Percentiles rank a stretch among this genome's conserved stretches.
These are phyloP conservation scores for Globisporangium emineosum DNA, from an alignment of 352 stramenopile genomes.

Conservation along the genomic window DNA sequence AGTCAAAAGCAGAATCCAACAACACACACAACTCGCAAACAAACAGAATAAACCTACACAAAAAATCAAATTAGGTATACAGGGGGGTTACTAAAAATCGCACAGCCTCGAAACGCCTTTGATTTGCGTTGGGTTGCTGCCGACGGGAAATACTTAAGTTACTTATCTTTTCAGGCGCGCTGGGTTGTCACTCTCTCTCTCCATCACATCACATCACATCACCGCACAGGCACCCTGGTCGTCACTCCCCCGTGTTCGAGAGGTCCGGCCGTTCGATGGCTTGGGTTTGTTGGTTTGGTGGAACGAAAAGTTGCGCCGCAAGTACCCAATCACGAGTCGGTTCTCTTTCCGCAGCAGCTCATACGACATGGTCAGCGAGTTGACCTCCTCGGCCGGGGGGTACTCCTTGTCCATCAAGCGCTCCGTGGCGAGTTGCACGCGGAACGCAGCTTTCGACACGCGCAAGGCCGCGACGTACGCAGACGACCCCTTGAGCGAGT, in stretches of 20 bases:
- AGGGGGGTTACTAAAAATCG: neutral
- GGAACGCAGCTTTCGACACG: conserved; percentile 80
- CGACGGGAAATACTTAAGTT: conserved; percentile 19
- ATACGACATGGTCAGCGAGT: conserved; percentile 40
- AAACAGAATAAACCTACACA: neutral
- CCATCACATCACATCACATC: too few species aligned
- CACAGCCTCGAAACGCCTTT: neutral
- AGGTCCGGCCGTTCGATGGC: conserved; percentile 26
- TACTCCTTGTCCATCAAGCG: conserved; percentile 62
- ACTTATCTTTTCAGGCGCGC: conserved; percentile 14
- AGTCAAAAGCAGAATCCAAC: neutral
- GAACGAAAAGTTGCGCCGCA: conserved; percentile 84
- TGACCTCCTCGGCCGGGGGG: conserved; percentile 30
- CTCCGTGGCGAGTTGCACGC: conserved; percentile 71
- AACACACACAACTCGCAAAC: neutral
- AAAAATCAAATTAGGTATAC: neutral
- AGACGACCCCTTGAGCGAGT: conserved; percentile 87
- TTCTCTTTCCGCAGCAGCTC: conserved; percentile 75
- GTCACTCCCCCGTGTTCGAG: conserved; percentile 16
- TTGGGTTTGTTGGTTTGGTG: conserved; percentile 31
- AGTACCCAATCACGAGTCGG: conserved; percentile 67
- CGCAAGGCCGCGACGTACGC: conserved; percentile 82
- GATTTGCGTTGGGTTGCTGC: neutral
- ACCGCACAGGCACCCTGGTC: conserved; percentile 58
- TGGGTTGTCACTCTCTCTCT: conserved; percentile 3